phyloP scores from a whole-genome alignment of 805 yeast genomes.

The Blastobotrys peoriensis region DNA sequence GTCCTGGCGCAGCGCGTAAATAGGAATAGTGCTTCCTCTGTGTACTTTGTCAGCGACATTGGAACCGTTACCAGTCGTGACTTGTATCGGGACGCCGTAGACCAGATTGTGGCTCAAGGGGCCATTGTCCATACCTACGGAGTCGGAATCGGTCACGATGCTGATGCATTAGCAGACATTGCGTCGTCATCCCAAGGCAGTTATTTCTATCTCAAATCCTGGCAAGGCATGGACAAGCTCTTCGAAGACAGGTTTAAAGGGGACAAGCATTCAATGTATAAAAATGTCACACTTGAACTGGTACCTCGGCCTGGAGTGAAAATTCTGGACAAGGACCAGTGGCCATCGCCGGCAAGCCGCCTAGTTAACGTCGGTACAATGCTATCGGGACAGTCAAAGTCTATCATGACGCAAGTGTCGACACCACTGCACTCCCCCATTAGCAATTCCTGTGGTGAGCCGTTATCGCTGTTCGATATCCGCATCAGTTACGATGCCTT shows the following conservation, averaged over 20 bases:
- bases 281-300: conserved; percentile 12
- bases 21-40: conserved; percentile 3
- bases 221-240: conserved; percentile 16
- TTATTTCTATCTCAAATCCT: conserved; percentile 18
- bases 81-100: not conserved
- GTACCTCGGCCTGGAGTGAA: conserved; percentile 12
- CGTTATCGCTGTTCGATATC: not conserved
- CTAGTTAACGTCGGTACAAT: conserved; percentile 8
- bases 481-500: not conserved
- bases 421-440: conserved; percentile 3
- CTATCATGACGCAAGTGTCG: conserved; percentile 11
- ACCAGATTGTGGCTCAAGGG: not conserved
- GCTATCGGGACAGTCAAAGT: conserved; percentile 12
- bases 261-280: conserved; percentile 13
- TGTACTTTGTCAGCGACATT: conserved; percentile 7
- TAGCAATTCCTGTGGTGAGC: not conserved
- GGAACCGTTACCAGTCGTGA: not conserved
- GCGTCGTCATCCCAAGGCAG: conserved; percentile 17
- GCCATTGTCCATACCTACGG: conserved; percentile 22
- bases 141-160: conserved; percentile 17
- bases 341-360: conserved; percentile 3
- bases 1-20: conserved; percentile 1
- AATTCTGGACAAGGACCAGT: conserved; percentile 9
- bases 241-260: conserved; percentile 16
- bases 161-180: conserved; percentile 14